Evolutionary conservation across 768 basidiomycete genomes (phyloP).

Genomic region (Amanita inopinata): DNA sequence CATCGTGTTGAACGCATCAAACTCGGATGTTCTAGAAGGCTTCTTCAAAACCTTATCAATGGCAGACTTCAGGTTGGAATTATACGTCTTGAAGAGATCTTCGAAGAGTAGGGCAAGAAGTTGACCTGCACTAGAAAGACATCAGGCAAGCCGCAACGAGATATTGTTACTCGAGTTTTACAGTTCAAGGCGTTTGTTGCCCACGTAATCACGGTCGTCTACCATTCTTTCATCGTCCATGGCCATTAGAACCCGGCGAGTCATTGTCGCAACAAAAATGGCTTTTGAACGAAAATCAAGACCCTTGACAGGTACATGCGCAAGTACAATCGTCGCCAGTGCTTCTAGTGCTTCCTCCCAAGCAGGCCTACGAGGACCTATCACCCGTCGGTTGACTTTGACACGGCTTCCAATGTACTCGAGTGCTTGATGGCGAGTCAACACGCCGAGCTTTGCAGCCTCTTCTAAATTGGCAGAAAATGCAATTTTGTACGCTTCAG

Average conservation of each 20-base stretch:
- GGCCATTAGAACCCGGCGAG: slow-evolving; percentile 89
- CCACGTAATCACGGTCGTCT: slow-evolving; percentile 97
- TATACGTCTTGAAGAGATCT: slow-evolving; percentile 98
- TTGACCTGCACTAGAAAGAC: slow-evolving; percentile 72
- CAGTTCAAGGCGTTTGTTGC: slow-evolving; percentile 98
- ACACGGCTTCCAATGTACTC: slow-evolving; percentile 94
- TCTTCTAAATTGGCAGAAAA: slow-evolving; percentile 94
- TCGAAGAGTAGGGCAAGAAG: slow-evolving; percentile 93
- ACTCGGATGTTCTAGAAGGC: slow-evolving; percentile 86
- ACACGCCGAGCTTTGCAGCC: slow-evolving; percentile 82
- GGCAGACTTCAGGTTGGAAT: slow-evolving; percentile 85
- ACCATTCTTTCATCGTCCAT: slow-evolving; percentile 96
- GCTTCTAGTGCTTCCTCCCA: slow-evolving; percentile 97
- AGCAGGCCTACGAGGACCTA: slow-evolving; percentile 74
- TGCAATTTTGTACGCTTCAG: slow-evolving; percentile 75
- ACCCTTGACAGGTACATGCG: slow-evolving; percentile 86
- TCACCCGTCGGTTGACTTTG: slow-evolving; percentile 72
- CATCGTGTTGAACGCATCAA: slow-evolving; percentile 92
- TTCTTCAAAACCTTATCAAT: slow-evolving; percentile 98
- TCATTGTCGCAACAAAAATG: slow-evolving; percentile 97
- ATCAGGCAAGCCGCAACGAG: slow-evolving; percentile 10
- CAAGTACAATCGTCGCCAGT: slow-evolving; percentile 93
- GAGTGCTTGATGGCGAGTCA: slow-evolving; percentile 87
- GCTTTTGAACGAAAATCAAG: slow-evolving; percentile 91
- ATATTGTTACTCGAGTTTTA: slow-evolving; percentile 30